Evolutionary conservation across 306 rosid species (phyloP).

Genomic region (Prunus padus): DNA sequence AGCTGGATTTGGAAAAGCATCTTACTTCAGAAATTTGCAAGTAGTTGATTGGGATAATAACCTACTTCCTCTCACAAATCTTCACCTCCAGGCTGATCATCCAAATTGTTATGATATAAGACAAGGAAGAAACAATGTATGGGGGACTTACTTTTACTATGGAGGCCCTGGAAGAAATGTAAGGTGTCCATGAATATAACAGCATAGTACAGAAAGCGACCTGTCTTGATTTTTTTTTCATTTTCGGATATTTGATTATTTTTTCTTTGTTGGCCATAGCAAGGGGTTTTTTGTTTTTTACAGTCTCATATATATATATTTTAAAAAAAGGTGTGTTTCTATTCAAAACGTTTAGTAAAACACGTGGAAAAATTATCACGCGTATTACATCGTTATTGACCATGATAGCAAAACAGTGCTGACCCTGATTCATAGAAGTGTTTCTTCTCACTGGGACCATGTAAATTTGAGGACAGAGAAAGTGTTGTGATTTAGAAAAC

Average conservation of each 20-base stretch:
- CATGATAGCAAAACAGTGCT: too few species aligned
- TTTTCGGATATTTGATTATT: conserved; percentile 23
- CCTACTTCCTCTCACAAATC: conserved; percentile 74
- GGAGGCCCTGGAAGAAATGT: conserved; percentile 99
- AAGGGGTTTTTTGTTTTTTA: conserved; percentile 38
- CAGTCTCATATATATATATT: conserved; percentile 27
- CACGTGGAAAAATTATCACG: too few species aligned
- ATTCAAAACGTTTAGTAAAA: too few species aligned
- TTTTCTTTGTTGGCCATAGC: conserved; percentile 32
- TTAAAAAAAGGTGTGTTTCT: conserved; percentile 14
- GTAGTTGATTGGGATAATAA: conserved; percentile 97
- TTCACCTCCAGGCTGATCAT: conserved; percentile 79
- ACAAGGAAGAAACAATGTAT: conserved; percentile 70
- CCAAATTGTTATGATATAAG: conserved; percentile 84
- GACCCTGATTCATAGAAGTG: too few species aligned
- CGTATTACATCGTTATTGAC: too few species aligned
- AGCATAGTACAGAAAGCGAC: conserved; percentile 22
- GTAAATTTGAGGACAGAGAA: too few species aligned
- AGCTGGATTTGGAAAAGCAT: conserved; percentile 89
- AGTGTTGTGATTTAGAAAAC: conserved; percentile 9
- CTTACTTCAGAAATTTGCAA: conserved; percentile 89
- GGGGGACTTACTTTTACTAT: conserved; percentile 97
- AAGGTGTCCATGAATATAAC: conserved; percentile 67
- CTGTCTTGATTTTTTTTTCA: conserved; percentile 9
- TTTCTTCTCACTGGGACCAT: too few species aligned